Evolutionary conservation across 2,329 filamentous ascomycete genomes (phyloP).

Genomic region (Trichoderma afroharzianum): DNA sequence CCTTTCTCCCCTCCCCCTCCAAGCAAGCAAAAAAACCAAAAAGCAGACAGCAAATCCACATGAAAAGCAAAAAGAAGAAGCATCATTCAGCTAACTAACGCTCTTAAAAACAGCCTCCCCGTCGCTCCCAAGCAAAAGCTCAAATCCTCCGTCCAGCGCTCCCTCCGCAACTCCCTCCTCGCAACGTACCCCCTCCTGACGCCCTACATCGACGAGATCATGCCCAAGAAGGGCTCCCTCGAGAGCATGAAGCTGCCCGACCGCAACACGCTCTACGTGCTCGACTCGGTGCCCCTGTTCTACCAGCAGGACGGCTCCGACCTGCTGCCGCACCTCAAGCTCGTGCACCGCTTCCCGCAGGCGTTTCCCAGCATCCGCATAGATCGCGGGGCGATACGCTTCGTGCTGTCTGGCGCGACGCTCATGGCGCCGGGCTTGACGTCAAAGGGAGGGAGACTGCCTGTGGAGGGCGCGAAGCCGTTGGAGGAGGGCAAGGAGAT

Average conservation of each 20-base stretch:
- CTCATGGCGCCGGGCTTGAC: slow-evolving; percentile 96
- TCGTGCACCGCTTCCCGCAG: slow-evolving; percentile 85
- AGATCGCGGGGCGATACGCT: slow-evolving; percentile 93
- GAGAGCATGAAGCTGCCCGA: slow-evolving; percentile 92
- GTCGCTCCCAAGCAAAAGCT: slow-evolving; percentile 87
- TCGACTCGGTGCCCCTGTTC: slow-evolving; percentile 77
- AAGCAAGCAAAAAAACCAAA: neutral
- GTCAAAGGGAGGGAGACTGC: slow-evolving; percentile 74
- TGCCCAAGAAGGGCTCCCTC: slow-evolving; percentile 91
- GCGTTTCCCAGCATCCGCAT: slow-evolving; percentile 83
- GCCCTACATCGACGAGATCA: slow-evolving; percentile 85
- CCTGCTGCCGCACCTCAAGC: slow-evolving; percentile 80
- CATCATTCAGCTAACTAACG: neutral
- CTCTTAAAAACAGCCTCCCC: slow-evolving; percentile 59
- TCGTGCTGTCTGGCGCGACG: slow-evolving; percentile 88
- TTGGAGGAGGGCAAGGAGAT: slow-evolving; percentile 42
- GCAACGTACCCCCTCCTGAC: slow-evolving; percentile 81
- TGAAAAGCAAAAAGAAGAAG: neutral
- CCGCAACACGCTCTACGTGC: slow-evolving; percentile 81
- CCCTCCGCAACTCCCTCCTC: slow-evolving; percentile 76
- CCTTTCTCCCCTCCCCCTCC: neutral
- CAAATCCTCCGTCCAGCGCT: slow-evolving; percentile 91
- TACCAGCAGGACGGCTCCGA: slow-evolving; percentile 77
- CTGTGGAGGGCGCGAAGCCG: slow-evolving; percentile 44
- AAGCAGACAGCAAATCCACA: neutral